Conservation (phyloP, 208 protist genomes). For the Lotmaria passim region DNA sequence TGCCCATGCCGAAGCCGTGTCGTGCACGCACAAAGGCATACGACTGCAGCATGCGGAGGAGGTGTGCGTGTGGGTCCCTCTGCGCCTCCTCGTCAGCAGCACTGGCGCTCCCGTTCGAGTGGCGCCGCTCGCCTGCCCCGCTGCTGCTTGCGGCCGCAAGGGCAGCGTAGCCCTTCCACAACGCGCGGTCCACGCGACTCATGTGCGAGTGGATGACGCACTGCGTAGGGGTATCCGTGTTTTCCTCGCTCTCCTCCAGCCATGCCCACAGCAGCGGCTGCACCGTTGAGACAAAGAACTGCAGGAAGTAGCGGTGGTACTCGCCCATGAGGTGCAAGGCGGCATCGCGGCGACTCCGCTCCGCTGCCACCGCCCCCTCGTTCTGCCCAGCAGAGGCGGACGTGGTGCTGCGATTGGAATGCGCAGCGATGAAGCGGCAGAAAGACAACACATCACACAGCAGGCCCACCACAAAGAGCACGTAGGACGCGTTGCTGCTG, state of each 20-base stretch:
- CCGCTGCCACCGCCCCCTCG: neutral
- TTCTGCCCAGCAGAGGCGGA: neutral
- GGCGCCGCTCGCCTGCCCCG: neutral
- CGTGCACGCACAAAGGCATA: slow-evolving; percentile 75
- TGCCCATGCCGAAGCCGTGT: slow-evolving; percentile 86
- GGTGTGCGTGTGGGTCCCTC: slow-evolving; percentile 13
- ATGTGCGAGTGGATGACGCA: slow-evolving; percentile 73
- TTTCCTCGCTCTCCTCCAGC: slow-evolving; percentile 60
- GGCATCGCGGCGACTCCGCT: slow-evolving; percentile 4
- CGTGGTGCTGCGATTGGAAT: slow-evolving; percentile 13
- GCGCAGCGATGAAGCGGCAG: slow-evolving; percentile 38
- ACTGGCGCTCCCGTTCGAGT: neutral
- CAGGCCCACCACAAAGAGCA: slow-evolving; percentile 71
- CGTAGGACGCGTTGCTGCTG: slow-evolving; percentile 76
- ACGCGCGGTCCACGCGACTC: slow-evolving; percentile 48
- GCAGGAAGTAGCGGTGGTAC: slow-evolving; percentile 37
- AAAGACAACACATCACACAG: slow-evolving; percentile 65
- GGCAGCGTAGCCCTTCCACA: slow-evolving; percentile 41
- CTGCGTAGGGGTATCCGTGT: slow-evolving; percentile 73
- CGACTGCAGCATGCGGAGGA: slow-evolving; percentile 48
- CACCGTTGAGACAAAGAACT: slow-evolving; percentile 38
- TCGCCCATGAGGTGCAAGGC: slow-evolving; percentile 23
- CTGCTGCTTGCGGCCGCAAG: neutral
- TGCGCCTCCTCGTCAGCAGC: neutral
- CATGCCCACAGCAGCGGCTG: slow-evolving; percentile 55